These are phyloP conservation scores for Curvularia hawaiiensis DNA, from an alignment of 2,329 filamentous ascomycete species.

Conservation along the genomic window DNA sequence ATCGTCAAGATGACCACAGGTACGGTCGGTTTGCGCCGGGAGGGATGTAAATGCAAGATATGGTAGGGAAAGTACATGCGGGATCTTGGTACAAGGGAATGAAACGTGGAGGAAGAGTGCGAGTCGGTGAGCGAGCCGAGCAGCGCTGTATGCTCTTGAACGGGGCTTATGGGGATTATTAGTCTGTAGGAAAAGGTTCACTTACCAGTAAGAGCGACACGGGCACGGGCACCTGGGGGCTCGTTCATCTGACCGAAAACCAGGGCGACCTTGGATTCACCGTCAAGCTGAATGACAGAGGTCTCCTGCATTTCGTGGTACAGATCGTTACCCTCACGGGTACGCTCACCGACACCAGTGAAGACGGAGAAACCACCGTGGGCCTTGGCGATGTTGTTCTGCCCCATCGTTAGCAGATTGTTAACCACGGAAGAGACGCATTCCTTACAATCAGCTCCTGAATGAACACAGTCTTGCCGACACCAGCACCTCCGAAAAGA, in stretches of 20 bases:
- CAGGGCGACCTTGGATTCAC: constrained; percentile 98
- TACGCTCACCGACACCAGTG: constrained; percentile 99
- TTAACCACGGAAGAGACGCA: background rate
- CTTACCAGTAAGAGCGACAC: constrained; percentile 92
- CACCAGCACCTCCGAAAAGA: constrained; percentile 99
- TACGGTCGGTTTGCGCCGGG: background rate
- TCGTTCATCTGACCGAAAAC: constrained; percentile 99
- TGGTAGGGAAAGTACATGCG: background rate
- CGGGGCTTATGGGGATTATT: background rate
- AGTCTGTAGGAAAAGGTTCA: background rate
- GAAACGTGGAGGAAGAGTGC: background rate
- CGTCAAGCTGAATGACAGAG: constrained; percentile 98
- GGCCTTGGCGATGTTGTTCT: constrained; percentile 99
- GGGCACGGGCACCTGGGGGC: constrained; percentile 98
- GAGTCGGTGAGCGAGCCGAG: background rate
- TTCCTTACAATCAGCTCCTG: constrained; percentile 92
- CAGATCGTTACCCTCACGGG: constrained; percentile 99
- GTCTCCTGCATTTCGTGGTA: constrained; percentile 99
- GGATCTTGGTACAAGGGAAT: background rate
- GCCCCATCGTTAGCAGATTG: constrained; percentile 33
- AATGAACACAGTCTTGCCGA: constrained; percentile 99
- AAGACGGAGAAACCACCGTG: constrained; percentile 99
- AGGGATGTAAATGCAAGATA: background rate
- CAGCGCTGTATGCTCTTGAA: background rate
- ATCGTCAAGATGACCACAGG: background rate